phyloP scores from a whole-genome alignment of 192 early-diverging fungal genomes.

The Blastocladiella britannica region DNA sequence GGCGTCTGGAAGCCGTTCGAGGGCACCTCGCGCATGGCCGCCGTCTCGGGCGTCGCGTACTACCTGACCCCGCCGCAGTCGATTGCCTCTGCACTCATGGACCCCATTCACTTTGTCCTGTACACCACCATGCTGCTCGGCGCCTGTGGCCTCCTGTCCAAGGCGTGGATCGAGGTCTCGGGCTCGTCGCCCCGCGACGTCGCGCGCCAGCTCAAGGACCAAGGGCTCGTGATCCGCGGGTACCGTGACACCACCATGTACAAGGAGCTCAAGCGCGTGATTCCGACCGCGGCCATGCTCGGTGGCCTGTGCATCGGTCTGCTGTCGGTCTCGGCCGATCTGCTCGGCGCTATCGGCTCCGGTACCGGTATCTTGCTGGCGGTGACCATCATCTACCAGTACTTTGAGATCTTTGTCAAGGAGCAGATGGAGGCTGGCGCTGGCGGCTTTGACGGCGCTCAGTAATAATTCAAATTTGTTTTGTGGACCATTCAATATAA shows the following conservation, averaged over 20 bases:
- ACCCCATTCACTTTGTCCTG: conserved; percentile 87
- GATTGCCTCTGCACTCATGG: conserved; percentile 57
- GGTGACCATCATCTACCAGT: conserved; percentile 98
- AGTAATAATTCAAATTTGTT: neutral
- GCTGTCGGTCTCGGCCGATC: conserved; percentile 85
- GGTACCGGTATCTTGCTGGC: conserved; percentile 97
- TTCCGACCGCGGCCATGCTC: conserved; percentile 91
- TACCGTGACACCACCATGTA: conserved; percentile 91
- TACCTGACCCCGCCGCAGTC: conserved; percentile 92
- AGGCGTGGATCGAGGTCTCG: conserved; percentile 97
- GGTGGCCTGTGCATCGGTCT: conserved; percentile 93
- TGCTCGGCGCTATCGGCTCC: conserved; percentile 94
- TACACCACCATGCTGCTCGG: conserved; percentile 88
- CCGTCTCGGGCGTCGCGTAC: conserved; percentile 84
- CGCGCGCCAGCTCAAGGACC: conserved; percentile 91
- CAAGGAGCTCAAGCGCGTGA: conserved; percentile 98
- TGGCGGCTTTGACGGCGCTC: conserved; percentile 6
- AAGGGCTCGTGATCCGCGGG: conserved; percentile 83
- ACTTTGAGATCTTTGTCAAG: conserved; percentile 94
- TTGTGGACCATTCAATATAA: too few relatives aligned
- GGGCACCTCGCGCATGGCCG: conserved; percentile 87
- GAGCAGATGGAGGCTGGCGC: conserved; percentile 50
- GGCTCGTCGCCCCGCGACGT: conserved; percentile 96
- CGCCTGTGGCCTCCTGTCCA: conserved; percentile 88
- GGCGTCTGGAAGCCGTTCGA: conserved; percentile 95